Conservation (phyloP, 164 flowering plant genomes). For the Pachysandra terminalis region DNA sequence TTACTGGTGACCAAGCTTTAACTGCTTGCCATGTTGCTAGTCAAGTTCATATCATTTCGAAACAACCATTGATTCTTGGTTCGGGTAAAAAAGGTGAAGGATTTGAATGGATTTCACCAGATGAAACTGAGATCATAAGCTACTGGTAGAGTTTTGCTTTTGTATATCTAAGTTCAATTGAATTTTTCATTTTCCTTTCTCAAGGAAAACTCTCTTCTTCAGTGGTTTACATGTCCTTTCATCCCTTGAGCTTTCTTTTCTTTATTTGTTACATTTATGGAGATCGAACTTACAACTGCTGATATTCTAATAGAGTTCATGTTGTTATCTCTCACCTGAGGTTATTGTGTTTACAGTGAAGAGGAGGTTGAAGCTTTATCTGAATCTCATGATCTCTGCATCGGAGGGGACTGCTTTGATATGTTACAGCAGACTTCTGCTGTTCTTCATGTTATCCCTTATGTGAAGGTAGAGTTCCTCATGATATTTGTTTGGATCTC, state of each 20-base stretch:
- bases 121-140: conserved; percentile 50
- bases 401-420: conserved; percentile 93
- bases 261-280: no score
- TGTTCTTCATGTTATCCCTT: conserved; percentile 77
- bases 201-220: not conserved
- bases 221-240: not conserved
- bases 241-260: not conserved
- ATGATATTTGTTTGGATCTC: not conserved
- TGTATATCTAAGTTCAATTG: no score
- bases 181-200: no score
- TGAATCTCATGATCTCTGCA: conserved; percentile 77
- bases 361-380: conserved; percentile 70
- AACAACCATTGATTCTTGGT: conserved; percentile 67
- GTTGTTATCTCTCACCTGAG: not conserved
- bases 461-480: conserved; percentile 62
- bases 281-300: not conserved
- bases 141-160: conserved; percentile 42
- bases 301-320: not conserved
- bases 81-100: conserved; percentile 35
- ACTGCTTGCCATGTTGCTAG: conserved; percentile 98
- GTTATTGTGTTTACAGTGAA: conserved; percentile 34
- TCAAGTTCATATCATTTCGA: conserved; percentile 90
- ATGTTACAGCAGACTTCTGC: conserved; percentile 75
- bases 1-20: conserved; percentile 97
- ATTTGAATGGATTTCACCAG: conserved; percentile 86